A percentile compares a stretch with the other conserved stretches of the same genome.
These are phyloP conservation scores for Isabelozyma heimii DNA, from an alignment of 805 yeast species.

Conservation along the genomic window DNA sequence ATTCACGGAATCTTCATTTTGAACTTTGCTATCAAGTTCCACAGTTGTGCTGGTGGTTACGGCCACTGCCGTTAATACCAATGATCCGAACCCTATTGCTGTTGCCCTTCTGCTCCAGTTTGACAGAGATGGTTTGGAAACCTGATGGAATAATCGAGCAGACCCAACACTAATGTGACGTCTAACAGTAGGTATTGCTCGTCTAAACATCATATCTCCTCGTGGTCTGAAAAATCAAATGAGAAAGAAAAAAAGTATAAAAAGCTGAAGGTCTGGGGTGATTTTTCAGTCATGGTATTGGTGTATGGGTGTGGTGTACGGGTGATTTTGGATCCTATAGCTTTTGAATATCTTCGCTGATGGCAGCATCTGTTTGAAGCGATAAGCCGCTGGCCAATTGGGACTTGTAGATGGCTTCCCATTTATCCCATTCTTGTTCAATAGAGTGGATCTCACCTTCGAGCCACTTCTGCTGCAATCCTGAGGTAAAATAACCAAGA, in stretches of 20 bases:
- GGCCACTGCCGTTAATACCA: neutral
- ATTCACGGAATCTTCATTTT: slow-evolving; percentile 23
- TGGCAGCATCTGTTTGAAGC: slow-evolving; percentile 17
- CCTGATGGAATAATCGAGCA: neutral
- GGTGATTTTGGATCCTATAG: neutral
- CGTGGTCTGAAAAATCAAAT: neutral
- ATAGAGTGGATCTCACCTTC: slow-evolving; percentile 16
- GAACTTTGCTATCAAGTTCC: neutral
- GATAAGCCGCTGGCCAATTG: slow-evolving; percentile 41
- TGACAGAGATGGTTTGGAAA: neutral
- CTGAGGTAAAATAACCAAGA: slow-evolving; percentile 58
- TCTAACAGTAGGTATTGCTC: neutral
- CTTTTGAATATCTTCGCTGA: slow-evolving; percentile 18
- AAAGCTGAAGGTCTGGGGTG: neutral
- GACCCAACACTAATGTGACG: neutral
- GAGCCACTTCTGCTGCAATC: slow-evolving; percentile 25
- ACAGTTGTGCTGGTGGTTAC: neutral
- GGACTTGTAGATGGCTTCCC: slow-evolving; percentile 33
- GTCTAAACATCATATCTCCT: neutral
- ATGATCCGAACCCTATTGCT: neutral
- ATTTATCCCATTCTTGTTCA: slow-evolving; percentile 36
- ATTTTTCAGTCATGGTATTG: neutral
- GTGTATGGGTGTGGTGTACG: too few relatives aligned
- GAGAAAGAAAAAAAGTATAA: neutral
- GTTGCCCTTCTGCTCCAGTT: neutral